Conservation (phyloP, 306 rosid species). For the Dalbergia oliveri region DNA sequence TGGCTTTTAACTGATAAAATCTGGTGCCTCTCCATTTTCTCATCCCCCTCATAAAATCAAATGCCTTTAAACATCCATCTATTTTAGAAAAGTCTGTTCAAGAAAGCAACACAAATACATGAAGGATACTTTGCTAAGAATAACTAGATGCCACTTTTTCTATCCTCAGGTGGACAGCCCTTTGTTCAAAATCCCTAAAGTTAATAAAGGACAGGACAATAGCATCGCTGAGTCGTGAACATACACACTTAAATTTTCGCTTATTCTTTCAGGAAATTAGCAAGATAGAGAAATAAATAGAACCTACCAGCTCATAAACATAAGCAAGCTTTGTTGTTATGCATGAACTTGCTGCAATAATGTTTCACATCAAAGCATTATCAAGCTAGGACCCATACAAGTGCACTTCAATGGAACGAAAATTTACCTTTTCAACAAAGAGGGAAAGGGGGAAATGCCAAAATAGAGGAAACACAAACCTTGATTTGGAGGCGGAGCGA, state of each 20-base stretch:
- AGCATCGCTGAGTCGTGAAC: background rate
- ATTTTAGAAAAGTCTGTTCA: conserved; percentile 1
- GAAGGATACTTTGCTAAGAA: conserved; percentile 6
- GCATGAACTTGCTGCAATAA: too few species aligned
- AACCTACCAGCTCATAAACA: too few species aligned
- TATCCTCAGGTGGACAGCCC: background rate
- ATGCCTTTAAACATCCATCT: conserved; percentile 33
- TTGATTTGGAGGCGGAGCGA: too few species aligned
- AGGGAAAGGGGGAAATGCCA: too few species aligned
- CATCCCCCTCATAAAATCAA: background rate
- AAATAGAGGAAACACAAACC: too few species aligned
- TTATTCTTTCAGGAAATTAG: conserved; percentile 11
- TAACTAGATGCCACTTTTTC: background rate
- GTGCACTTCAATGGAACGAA: too few species aligned
- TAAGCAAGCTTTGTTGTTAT: too few species aligned
- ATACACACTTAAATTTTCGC: too few species aligned
- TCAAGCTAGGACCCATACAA: too few species aligned
- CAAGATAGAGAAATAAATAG: conserved; percentile 32
- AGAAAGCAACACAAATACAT: conserved; percentile 6
- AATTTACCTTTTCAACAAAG: too few species aligned
- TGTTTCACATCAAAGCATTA: too few species aligned
- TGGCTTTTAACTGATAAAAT: conserved; percentile 2
- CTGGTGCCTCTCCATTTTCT: background rate
- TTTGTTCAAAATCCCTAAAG: background rate
- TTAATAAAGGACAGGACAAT: background rate